These are phyloP conservation scores for Isabelozyma heimii DNA, from an alignment of 805 yeast species.

Conservation along the genomic window DNA sequence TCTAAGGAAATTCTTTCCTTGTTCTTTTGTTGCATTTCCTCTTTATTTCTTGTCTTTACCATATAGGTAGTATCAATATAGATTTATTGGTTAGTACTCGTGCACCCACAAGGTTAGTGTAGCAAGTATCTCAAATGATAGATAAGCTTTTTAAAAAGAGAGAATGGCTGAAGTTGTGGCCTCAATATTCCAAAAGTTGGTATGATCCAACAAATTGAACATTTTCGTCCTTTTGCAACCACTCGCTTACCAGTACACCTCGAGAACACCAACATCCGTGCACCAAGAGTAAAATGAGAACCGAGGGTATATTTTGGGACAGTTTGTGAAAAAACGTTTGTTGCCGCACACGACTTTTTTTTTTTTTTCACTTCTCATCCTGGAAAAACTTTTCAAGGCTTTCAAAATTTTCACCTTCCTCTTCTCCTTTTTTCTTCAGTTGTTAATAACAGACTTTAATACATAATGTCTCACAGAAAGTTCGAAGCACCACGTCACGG, in stretches of 20 bases:
- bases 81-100: not conserved
- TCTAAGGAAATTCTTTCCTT: not conserved
- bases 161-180: too few species aligned
- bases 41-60: not conserved
- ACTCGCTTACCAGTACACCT: not conserved
- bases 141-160: too few species aligned
- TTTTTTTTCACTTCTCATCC: not conserved
- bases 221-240: not conserved
- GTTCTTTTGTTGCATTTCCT: not conserved
- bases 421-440: constrained; percentile 17
- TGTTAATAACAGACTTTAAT: constrained; percentile 22
- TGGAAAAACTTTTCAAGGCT: constrained; percentile 3
- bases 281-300: not conserved
- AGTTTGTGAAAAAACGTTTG: not conserved
- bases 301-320: not conserved
- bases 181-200: too few species aligned
- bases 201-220: too few species aligned
- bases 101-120: too few species aligned
- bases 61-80: not conserved
- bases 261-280: not conserved
- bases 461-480: constrained; percentile 97
- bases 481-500: constrained; percentile 99
- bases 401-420: constrained; percentile 2
- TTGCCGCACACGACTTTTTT: not conserved
- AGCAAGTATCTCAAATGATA: too few species aligned